Conservation (phyloP, 2,329 filamentous ascomycete species). For the Stemphylium lycopersici region DNA sequence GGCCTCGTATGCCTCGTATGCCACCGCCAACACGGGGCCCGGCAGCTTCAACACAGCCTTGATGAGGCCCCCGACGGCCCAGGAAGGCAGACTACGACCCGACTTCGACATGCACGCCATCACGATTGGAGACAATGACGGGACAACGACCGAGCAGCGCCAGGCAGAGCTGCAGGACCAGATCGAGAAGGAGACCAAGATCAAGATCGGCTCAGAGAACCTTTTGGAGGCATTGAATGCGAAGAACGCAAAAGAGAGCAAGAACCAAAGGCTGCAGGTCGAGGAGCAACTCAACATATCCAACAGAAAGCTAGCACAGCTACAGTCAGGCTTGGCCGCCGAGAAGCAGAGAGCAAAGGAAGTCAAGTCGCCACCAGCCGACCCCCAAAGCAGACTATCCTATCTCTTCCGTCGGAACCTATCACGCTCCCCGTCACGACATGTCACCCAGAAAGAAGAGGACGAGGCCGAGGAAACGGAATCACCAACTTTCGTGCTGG, state of each 20-base stretch:
- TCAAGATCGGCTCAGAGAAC: conserved; percentile 97
- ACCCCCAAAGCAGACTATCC: conserved; percentile 59
- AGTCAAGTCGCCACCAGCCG: conserved; percentile 55
- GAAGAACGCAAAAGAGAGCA: conserved; percentile 95
- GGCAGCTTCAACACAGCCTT: conserved; percentile 92
- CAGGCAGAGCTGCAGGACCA: conserved; percentile 79
- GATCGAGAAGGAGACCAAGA: conserved; percentile 95
- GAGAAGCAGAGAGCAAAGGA: conserved; percentile 65
- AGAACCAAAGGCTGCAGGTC: conserved; percentile 63
- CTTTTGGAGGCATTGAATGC: conserved; percentile 91
- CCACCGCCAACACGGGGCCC: conserved; percentile 67
- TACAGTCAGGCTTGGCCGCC: conserved; percentile 64
- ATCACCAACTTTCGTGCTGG: conserved; percentile 88
- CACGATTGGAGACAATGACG: conserved; percentile 66
- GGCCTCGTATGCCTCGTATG: conserved; percentile 69
- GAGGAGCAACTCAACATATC: conserved; percentile 89
- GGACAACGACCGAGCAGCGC: conserved; percentile 69
- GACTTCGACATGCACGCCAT: conserved; percentile 60
- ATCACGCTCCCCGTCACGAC: conserved; percentile 58
- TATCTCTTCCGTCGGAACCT: conserved; percentile 64
- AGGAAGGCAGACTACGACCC: conserved; percentile 65
- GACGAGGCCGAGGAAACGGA: conserved; percentile 72
- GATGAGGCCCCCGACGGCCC: conserved; percentile 69
- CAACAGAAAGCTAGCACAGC: conserved; percentile 70
- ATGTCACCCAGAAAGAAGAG: conserved; percentile 61